Evolutionary conservation across 106 monocot species (phyloP), one percentile per base, ranked within the genome.

Genomic region (Alisma plantagoaquatica): DNA sequence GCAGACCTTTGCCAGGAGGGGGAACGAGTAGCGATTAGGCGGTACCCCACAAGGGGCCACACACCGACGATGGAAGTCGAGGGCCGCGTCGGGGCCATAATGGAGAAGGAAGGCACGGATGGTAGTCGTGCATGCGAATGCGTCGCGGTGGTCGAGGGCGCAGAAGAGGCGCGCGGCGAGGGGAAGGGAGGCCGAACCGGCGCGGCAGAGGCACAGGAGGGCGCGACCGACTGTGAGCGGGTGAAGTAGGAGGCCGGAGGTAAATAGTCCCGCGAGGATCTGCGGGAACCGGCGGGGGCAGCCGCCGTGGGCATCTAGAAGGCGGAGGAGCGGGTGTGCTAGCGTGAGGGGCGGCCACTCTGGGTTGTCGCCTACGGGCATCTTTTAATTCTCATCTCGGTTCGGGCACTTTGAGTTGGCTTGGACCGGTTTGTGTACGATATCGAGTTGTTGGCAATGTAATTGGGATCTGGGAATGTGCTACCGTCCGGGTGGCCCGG

Each of bases 11-110:
- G 62, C 28, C 14, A 80, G 66, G 9, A 79, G 64, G 1, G 84
- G 84, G 59, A 69, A 79, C 26, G 75, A 75, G 72, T 64, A 79
- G 59, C 79, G 68, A 27, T 75, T 79, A 15, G 75, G 71, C 7
- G 1, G 31, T 4, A 80, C 47, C 3, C 29, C 38, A 19, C 56
- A 24, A 3, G 23, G 26, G 17, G 56, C 50, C 4, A 70, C 45
- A 5, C 26, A 45, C 17, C 24, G 31, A 26, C 45, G 45, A 57
- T 73, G 70, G 63, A 76, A 73, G 29, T 23, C 18, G 51, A 73
- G 57, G 25, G 65, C 73, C 0, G 23, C 15, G 25, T 43, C 30
- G 7, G 59, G 63, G 27, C 43, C 49, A 19, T 27, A 15, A 24
- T 25, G 19, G 8, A 44, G n/a, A 20, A 65, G 29, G 54, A 55